Evolutionary conservation across 176 grass and related monocot genomes (phyloP), one percentile per base, ranked within the genome.

Genomic region (Musa acuminata): DNA sequence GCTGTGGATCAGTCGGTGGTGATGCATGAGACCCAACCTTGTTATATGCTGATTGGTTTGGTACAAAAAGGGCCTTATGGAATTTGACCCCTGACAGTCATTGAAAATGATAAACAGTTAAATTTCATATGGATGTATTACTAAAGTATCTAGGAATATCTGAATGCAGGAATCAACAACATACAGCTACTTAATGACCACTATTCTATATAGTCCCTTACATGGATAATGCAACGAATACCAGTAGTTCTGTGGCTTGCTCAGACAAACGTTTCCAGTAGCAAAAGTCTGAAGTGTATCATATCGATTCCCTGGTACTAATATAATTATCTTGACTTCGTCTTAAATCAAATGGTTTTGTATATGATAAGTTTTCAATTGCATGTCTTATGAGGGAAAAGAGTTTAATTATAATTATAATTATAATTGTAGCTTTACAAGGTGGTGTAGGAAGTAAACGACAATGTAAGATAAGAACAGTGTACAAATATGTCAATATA

Each of bases 1-100:
- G 25, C 64, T 94, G 84, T 72, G 91, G 88, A 67, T 89, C 90
- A 50, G 86, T 76, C 72, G 91, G 90, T 76, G 91, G 74, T 71
- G 88, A 86, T 71, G 78, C 70, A 55, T 87, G 86, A 73, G 88
- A 85, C 77, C 88, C 88, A 74, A 99, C 84, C 79, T 99, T 99
- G 60, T 91, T 89, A 82, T 85, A 84, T 79, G 87, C 86, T 57
- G 95, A 99, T 60, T 91, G 90, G 77, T 99, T 99, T 71, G 95
- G 95, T 79, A 91, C 90, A 89, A 99, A 99, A 51, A 99, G 49
- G 11, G 91, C 95, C 75, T 89, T 64, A 43, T 89, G 76, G 84
- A 99, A 99, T 64, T 83, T 80, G 11, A 86, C 67, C 1, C 95
- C 95, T 99, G 80, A 77, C 64, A 60, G 26, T 7, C 43, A 48